Conservation (phyloP, 2,329 filamentous ascomycete species). For the Aspergillus fijiensis region DNA sequence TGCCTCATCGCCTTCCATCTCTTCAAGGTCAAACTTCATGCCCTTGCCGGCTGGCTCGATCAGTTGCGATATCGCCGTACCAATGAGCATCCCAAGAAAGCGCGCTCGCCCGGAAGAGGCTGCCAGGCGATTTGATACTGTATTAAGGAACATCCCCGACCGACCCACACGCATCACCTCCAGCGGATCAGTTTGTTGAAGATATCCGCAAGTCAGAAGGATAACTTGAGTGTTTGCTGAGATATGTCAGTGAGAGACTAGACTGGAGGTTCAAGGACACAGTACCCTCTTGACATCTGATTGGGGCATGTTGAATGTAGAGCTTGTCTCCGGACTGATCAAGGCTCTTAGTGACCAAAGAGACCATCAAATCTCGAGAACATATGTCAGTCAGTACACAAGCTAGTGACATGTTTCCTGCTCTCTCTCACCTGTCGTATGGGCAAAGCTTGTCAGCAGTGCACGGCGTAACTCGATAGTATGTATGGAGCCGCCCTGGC, state of each 20-base stretch:
- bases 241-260: slow-evolving; percentile 23
- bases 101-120: slow-evolving; percentile 72
- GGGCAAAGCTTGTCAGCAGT: slow-evolving; percentile 58
- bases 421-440: slow-evolving; percentile 46
- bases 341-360: slow-evolving; percentile 66
- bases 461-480: slow-evolving; percentile 66
- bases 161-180: slow-evolving; percentile 68
- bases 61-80: slow-evolving; percentile 67
- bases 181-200: slow-evolving; percentile 65
- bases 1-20: slow-evolving; percentile 70
- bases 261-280: too few relatives aligned
- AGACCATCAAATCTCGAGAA: slow-evolving; percentile 37
- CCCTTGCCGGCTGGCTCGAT: slow-evolving; percentile 66
- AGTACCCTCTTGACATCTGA: slow-evolving; percentile 83
- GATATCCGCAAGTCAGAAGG: slow-evolving; percentile 73
- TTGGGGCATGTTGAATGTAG: slow-evolving; percentile 80
- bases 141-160: slow-evolving; percentile 70
- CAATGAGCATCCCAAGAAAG: slow-evolving; percentile 85
- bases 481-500: slow-evolving; percentile 65
- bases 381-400: slow-evolving; percentile 6
- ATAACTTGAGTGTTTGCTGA: slow-evolving; percentile 76
- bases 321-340: slow-evolving; percentile 78
- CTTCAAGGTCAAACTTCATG: slow-evolving; percentile 82
- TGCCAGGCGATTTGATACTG: slow-evolving; percentile 80
- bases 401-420: too few relatives aligned